Conservation (phyloP, 306 rosid species). For the Fragaria iinumae region DNA sequence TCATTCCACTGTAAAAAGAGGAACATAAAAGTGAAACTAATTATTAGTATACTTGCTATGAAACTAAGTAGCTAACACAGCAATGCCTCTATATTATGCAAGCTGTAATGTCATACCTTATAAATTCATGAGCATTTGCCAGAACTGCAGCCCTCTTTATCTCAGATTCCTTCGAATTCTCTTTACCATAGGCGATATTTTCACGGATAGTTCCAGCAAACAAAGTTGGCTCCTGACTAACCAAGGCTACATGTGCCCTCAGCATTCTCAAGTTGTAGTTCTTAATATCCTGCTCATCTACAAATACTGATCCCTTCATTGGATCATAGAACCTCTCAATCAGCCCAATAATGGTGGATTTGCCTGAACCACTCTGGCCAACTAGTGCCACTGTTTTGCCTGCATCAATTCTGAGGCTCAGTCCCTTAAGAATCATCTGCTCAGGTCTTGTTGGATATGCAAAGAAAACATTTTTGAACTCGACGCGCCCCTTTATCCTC, state of each 20-base stretch:
- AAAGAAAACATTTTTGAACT: slow-evolving; percentile 66
- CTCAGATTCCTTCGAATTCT: slow-evolving; percentile 67
- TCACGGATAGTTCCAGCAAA: slow-evolving; percentile 73
- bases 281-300: slow-evolving; percentile 80
- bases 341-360: slow-evolving; percentile 78
- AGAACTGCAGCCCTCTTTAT: slow-evolving; percentile 70
- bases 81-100: not conserved
- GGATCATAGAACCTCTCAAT: slow-evolving; percentile 92
- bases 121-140: slow-evolving; percentile 93
- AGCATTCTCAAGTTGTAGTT: slow-evolving; percentile 58
- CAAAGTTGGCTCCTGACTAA: slow-evolving; percentile 80
- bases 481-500: slow-evolving; percentile 55
- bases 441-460: slow-evolving; percentile 84
- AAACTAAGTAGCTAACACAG: not conserved
- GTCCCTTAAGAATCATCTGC: slow-evolving; percentile 70
- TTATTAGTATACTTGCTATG: not conserved
- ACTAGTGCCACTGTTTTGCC: slow-evolving; percentile 73
- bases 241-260: slow-evolving; percentile 81
- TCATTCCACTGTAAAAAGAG: slow-evolving; percentile 60
- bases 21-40: not conserved
- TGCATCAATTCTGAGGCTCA: slow-evolving; percentile 64
- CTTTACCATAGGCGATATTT: slow-evolving; percentile 76
- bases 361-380: slow-evolving; percentile 87
- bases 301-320: slow-evolving; percentile 51
- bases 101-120: slow-evolving; percentile 48